Evolutionary conservation across 2,329 filamentous ascomycete species (phyloP), one percentile per base, ranked within the genome.

Genomic region (Aspergillus calidoustus): DNA sequence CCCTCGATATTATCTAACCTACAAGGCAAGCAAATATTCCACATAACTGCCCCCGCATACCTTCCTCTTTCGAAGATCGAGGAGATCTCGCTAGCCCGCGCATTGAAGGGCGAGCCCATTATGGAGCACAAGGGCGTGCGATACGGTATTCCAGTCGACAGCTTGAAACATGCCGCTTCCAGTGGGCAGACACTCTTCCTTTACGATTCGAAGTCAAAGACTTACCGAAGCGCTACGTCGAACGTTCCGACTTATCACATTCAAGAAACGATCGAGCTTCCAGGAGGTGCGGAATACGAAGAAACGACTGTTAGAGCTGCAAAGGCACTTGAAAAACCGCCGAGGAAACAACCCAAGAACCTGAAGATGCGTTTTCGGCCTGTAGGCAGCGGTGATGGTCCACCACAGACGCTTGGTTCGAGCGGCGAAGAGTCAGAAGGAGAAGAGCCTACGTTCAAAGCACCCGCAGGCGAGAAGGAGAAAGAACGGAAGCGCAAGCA

Each of bases 351-450:
- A 57, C 79, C 79, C 15, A 77, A 77, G 60, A 64, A 79, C 57
- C 58, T 82, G 62, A 79, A 76, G 65, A 80, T 80, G 78, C 79
- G 79, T 31, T 81, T 81, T 63, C 73, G 72, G 8, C 79, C 80
- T 22, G 74, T 79, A 43, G 80, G 80, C 28, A 78, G 76, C 53
- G 67, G 68, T 7, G 63, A 68, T 17, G 68, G 64, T 2, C 65
- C 69, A 0, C 70, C 76, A 1, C 74, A 77, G 64, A 77, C 72
- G 5, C 61, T 77, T 44, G 77, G 74, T 13, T 72, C 67, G n/a
- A 73, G 72, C 58, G 76, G 74, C 2, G 76, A 73, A 43, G 72
- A 78, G 63, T 78, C 75, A 2, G 77, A 78, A 49, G 69, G 62
- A 8, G 77, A 76, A 48, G 66, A 70, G 54, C 64, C 68, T 56